Evolutionary conservation across 2,329 filamentous ascomycete species (phyloP).

Genomic region (Cercospora nicotianae): DNA sequence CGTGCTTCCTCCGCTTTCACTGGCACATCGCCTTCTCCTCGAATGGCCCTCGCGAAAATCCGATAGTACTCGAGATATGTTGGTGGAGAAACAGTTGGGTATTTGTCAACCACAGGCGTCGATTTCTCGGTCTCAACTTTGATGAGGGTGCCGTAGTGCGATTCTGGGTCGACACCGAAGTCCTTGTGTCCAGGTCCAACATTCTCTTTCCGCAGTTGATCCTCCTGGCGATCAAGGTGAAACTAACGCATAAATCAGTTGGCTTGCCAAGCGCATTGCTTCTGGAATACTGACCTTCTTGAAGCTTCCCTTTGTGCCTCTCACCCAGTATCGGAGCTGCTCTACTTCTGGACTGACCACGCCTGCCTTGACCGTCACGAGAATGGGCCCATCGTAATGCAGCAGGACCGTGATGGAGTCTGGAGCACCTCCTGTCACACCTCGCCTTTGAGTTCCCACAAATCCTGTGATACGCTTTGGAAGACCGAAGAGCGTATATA

Average conservation of each 20-base stretch:
- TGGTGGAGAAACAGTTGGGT: slow-evolving; percentile 61
- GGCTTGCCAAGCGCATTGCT: not conserved
- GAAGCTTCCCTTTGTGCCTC: slow-evolving; percentile 72
- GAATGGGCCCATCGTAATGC: slow-evolving; percentile 62
- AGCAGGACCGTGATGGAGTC: slow-evolving; percentile 63
- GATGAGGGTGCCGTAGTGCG: slow-evolving; percentile 60
- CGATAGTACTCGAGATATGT: slow-evolving; percentile 71
- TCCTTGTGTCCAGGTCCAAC: slow-evolving; percentile 59
- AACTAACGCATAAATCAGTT: slow-evolving; percentile 37
- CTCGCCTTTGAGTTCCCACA: slow-evolving; percentile 66
- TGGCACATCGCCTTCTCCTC: slow-evolving; percentile 54
- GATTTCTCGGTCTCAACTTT: slow-evolving; percentile 50
- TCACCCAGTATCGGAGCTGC: slow-evolving; percentile 75
- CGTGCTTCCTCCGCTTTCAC: slow-evolving; percentile 56
- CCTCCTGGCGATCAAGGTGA: slow-evolving; percentile 72
- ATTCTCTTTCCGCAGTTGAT: slow-evolving; percentile 63
- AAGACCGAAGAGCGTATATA: slow-evolving; percentile 67
- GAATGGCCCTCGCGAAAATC: slow-evolving; percentile 53
- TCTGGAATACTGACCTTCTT: slow-evolving; percentile 58
- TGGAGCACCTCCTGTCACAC: slow-evolving; percentile 51
- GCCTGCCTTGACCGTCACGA: slow-evolving; percentile 69
- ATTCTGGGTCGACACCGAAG: slow-evolving; percentile 65
- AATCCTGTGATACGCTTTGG: slow-evolving; percentile 67
- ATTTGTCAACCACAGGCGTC: slow-evolving; percentile 46
- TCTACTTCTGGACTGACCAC: slow-evolving; percentile 67